Base-by-base conservation (phyloP, 805 yeast genomes). In the Wickerhamiella parazyma region DNA sequence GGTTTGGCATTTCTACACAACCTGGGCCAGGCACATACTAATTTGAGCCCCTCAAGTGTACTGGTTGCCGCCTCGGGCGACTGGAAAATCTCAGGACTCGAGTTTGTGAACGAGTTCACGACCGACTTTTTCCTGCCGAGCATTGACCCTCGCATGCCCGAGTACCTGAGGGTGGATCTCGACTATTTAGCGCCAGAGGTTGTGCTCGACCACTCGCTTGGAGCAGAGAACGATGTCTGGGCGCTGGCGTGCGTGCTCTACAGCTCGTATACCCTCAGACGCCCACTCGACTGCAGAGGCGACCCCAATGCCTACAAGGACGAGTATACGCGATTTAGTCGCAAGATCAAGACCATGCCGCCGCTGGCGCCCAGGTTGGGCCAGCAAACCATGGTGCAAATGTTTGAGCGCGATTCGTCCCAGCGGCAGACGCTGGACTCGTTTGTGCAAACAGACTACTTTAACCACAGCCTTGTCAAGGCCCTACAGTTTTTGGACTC, bases 21-120 rank as follows among this genome's bases (percentile, higher is more conserved):
- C 44, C 73, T 75, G 47, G 71, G 77, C 21, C 71, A 76, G 21
- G 79, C 82, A 6, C 95, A 89, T 62, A 59, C 82, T 50, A 82
- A 85, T 50, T 51, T 91, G 26, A 77, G 77, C 49, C 98, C 98
- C 1, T 65, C 72, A 7, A 73, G 94, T 0, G 68, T 91, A 1
- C 72, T 80, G 45, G 72, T 89, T 16, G 87, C 81, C 51, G 80
- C 76, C 12, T 60, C 61, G 44, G 87, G 93, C 4, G 97, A 91
- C 62, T 91, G 98, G 97, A 91, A 89, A 59, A 58, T 91, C 2
- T 72, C 81, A 6, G 96, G 96, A 0, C 70, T 91, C 47, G 78
- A 72, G 41, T 62, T 73, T 40, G 49, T 58, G 4, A 72, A 66
- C 55, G 82, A 66, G 51, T 49, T 70, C 34, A 65, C 60, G 33